Conservation (phyloP, 805 yeast genomes). For the Candida patagonica region DNA sequence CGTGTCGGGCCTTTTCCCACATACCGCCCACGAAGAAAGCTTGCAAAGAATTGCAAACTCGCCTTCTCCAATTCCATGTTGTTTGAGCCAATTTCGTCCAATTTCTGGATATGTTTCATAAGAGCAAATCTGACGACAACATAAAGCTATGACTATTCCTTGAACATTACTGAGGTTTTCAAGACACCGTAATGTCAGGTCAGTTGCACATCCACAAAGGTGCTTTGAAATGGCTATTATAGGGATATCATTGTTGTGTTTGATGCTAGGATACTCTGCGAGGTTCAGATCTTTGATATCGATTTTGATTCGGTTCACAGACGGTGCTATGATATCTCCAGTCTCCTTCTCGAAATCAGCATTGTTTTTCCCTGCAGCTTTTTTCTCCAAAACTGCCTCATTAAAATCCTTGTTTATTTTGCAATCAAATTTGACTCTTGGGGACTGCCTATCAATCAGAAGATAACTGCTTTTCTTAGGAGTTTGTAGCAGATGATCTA, state of each 20-base stretch:
- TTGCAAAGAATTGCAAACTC: slow-evolving; percentile 41
- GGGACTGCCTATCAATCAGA: slow-evolving; percentile 67
- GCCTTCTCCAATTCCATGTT: slow-evolving; percentile 20
- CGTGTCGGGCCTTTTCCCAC: slow-evolving; percentile 43
- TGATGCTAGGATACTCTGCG: slow-evolving; percentile 32
- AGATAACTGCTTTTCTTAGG: slow-evolving; percentile 32
- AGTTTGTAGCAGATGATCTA: not conserved
- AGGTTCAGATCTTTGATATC: slow-evolving; percentile 73
- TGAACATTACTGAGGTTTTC: slow-evolving; percentile 27
- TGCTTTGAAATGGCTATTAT: slow-evolving; percentile 70
- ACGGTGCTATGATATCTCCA: slow-evolving; percentile 4
- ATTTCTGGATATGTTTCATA: slow-evolving; percentile 44
- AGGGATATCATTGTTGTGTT: not conserved
- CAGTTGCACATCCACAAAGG: slow-evolving; percentile 91
- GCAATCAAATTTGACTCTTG: slow-evolving; percentile 67
- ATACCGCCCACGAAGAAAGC: slow-evolving; percentile 84
- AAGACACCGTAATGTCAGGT: slow-evolving; percentile 63
- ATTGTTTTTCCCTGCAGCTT: slow-evolving; percentile 8
- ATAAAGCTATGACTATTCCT: slow-evolving; percentile 79
- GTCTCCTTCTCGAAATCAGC: not conserved
- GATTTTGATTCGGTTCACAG: slow-evolving; percentile 46
- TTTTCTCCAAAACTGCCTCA: slow-evolving; percentile 13
- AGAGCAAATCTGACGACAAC: slow-evolving; percentile 81
- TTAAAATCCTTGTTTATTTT: slow-evolving; percentile 49
- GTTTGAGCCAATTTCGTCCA: slow-evolving; percentile 34